These are phyloP conservation scores for Crithidia fasciculata DNA, from an alignment of 208 protist species.

Conservation along the genomic window DNA sequence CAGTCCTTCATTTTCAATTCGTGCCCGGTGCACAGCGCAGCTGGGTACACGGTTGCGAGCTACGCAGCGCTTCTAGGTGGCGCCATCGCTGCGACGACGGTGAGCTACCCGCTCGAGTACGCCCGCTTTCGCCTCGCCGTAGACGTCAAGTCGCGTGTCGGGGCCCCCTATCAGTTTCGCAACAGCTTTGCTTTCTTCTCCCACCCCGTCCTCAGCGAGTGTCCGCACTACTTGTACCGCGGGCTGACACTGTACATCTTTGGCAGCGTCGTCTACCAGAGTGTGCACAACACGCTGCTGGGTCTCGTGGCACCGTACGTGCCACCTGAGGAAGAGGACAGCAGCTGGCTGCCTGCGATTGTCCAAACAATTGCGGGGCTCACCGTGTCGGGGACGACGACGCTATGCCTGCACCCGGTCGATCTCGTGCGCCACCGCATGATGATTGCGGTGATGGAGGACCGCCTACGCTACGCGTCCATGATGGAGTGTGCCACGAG, in stretches of 20 bases:
- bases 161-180: constrained; percentile 64
- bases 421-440: constrained; percentile 79
- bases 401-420: constrained; percentile 74
- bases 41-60: constrained; percentile 49
- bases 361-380: constrained; percentile 57
- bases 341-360: constrained; percentile 41
- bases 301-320: constrained; percentile 45
- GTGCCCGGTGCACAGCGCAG: constrained; percentile 34
- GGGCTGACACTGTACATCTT: constrained; percentile 73
- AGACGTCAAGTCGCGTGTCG: constrained; percentile 64
- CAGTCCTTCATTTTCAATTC: constrained; percentile 64
- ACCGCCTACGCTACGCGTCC: constrained; percentile 61
- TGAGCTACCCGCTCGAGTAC: constrained; percentile 86
- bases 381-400: constrained; percentile 57
- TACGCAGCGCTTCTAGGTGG: constrained; percentile 61
- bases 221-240: constrained; percentile 73
- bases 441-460: constrained; percentile 83
- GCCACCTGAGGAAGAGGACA: constrained; percentile 46
- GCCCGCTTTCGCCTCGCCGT: constrained; percentile 82
- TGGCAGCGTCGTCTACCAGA: constrained; percentile 68
- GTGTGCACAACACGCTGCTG: constrained; percentile 48
- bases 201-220: constrained; percentile 69
- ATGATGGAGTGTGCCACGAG: constrained; percentile 55
- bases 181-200: constrained; percentile 79
- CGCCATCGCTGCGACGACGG: constrained; percentile 43